Conservation (phyloP, 192 early-diverging fungal species). For the Coemansia guatemalensis region DNA sequence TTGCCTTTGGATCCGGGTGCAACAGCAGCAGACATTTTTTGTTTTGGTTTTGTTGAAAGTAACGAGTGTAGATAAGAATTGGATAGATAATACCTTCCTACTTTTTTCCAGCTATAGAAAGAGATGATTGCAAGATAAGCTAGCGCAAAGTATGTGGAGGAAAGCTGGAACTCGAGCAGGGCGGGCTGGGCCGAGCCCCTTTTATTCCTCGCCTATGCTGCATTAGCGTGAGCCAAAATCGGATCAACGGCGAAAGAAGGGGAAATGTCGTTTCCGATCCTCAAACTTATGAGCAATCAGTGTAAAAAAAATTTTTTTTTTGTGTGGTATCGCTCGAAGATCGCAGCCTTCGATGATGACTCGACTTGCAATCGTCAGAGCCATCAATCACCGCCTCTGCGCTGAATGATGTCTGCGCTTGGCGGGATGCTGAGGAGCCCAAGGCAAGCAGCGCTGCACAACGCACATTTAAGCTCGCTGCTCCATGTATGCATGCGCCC, state of each 20-base stretch:
- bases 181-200: neutral
- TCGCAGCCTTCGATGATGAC: neutral
- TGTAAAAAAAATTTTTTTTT: slow-evolving; percentile 7
- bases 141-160: neutral
- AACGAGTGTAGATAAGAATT: neutral
- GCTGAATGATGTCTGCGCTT: neutral
- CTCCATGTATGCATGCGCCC: neutral
- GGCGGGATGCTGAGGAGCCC: neutral
- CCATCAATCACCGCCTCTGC: neutral
- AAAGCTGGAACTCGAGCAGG: neutral
- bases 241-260: neutral
- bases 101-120: neutral
- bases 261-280: neutral
- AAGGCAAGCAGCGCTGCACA: neutral
- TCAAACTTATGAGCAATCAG: neutral
- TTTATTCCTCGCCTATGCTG: neutral
- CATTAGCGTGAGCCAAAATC: slow-evolving; percentile 2
- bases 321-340: neutral
- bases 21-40: slow-evolving; percentile 23
- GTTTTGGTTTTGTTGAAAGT: neutral
- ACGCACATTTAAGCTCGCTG: neutral
- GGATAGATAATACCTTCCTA: neutral
- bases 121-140: neutral
- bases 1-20: slow-evolving; percentile 71
- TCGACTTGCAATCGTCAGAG: neutral